phyloP scores from a whole-genome alignment of 1,284 basidiomycete genomes.

The Sporisorium graminicola region DNA sequence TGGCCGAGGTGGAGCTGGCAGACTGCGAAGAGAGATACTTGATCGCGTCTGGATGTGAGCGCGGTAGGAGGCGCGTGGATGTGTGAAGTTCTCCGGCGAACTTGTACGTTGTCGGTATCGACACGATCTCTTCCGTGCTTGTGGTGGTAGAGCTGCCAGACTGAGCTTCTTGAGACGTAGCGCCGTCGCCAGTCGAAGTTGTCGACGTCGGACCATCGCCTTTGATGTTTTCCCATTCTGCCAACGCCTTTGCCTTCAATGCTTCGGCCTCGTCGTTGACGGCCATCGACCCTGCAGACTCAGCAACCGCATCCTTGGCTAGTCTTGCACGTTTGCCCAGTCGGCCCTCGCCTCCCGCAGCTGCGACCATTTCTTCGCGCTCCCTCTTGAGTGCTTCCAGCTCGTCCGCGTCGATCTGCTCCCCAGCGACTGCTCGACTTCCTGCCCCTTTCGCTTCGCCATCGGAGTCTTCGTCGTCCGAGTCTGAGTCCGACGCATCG shows the following conservation, averaged over 20 bases:
- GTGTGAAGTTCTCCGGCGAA: slow-evolving; percentile 53
- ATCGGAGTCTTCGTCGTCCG: slow-evolving; percentile 13
- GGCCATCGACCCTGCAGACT: background rate
- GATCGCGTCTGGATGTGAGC: slow-evolving; percentile 55
- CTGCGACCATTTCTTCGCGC: slow-evolving; percentile 26
- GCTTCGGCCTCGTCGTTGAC: slow-evolving; percentile 6
- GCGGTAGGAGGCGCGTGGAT: slow-evolving; percentile 35
- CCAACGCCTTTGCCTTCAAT: slow-evolving; percentile 17
- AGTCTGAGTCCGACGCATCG: slow-evolving; percentile 6
- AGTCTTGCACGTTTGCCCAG: slow-evolving; percentile 36
- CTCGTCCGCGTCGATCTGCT: slow-evolving; percentile 40
- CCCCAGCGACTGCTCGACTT: background rate
- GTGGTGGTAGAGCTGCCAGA: background rate
- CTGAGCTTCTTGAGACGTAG: background rate
- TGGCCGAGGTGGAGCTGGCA: background rate
- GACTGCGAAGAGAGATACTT: slow-evolving; percentile 39
- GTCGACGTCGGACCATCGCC: background rate
- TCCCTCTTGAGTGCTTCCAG: slow-evolving; percentile 40
- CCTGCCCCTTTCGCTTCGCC: background rate
- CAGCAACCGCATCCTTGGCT: background rate
- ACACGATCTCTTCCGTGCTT: slow-evolving; percentile 35
- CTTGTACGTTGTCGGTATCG: slow-evolving; percentile 45
- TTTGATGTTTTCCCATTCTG: slow-evolving; percentile 42
- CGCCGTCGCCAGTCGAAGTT: background rate
- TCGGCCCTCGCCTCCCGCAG: slow-evolving; percentile 36